These are phyloP conservation scores for Grosmannia penicillata DNA, from an alignment of 2,329 filamentous ascomycete genomes.

Conservation along the genomic window DNA sequence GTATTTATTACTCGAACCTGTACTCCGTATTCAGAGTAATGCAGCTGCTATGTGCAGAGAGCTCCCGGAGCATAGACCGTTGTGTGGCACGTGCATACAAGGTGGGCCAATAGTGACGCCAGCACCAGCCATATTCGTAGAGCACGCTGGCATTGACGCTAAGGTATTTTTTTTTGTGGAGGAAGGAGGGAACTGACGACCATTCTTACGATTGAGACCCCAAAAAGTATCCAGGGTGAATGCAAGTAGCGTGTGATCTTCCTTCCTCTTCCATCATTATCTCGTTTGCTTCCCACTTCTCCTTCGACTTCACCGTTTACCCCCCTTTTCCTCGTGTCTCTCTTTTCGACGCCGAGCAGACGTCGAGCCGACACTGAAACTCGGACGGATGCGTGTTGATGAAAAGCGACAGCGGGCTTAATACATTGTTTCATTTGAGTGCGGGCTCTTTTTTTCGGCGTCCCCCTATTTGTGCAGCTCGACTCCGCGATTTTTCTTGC, in stretches of 20 bases:
- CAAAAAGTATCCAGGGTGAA: background rate
- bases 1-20: too few relatives aligned
- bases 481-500: background rate
- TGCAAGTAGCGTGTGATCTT: too few relatives aligned
- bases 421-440: background rate
- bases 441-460: background rate
- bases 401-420: slow-evolving; percentile 2
- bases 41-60: too few relatives aligned
- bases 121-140: too few relatives aligned
- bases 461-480: background rate
- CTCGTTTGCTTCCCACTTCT: background rate
- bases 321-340: background rate
- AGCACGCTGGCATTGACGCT: background rate
- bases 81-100: slow-evolving; percentile 1
- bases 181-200: slow-evolving; percentile 1
- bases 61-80: background rate
- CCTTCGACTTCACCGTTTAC: background rate
- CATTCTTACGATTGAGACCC: background rate
- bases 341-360: background rate
- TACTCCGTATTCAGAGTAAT: too few relatives aligned
- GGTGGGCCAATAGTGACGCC: too few relatives aligned
- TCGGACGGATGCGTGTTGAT: background rate
- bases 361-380: background rate
- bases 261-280: background rate
- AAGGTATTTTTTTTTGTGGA: slow-evolving; percentile 1